Percentiles rank a stretch among this genome's conserved stretches.
phyloP scores from a whole-genome alignment of 2,329 filamentous ascomycete species.

The Sporothrix humicola region DNA sequence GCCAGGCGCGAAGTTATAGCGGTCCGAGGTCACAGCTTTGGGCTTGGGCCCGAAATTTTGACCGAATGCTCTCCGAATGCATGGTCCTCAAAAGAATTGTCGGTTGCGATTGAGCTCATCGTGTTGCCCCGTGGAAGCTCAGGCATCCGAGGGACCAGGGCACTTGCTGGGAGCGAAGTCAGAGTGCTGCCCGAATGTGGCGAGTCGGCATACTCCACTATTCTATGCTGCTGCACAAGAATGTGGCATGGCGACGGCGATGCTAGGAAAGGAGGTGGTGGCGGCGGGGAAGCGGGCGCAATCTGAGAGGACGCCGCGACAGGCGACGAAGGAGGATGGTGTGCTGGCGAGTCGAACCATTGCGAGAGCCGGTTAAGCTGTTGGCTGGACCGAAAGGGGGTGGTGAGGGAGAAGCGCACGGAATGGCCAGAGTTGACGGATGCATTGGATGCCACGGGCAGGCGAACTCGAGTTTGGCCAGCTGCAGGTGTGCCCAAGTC shows the following conservation, averaged over 20 bases:
- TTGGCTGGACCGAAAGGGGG: slow-evolving; percentile 3
- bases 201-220: slow-evolving; percentile 24
- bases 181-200: not conserved
- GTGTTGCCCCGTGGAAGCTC: not conserved
- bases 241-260: slow-evolving; percentile 26
- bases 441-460: not conserved
- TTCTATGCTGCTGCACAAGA: slow-evolving; percentile 32
- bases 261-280: not conserved
- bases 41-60: slow-evolving; percentile 22
- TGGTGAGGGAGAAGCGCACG: not conserved
- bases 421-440: slow-evolving; percentile 12
- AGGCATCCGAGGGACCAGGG: not conserved
- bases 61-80: slow-evolving; percentile 22
- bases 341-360: slow-evolving; percentile 7
- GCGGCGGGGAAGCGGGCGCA: not conserved
- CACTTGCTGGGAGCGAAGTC: not conserved
- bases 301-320: not conserved
- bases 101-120: not conserved
- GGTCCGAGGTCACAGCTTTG: not conserved
- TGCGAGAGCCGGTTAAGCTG: slow-evolving; percentile 10
- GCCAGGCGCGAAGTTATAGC: no score
- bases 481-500: not conserved
- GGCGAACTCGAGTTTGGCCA: not conserved
- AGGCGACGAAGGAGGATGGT: not conserved
- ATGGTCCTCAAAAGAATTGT: slow-evolving; percentile 10